These are phyloP conservation scores for Cryphonectria carpinicola DNA, from an alignment of 2,329 filamentous ascomycete genomes.

Conservation along the genomic window DNA sequence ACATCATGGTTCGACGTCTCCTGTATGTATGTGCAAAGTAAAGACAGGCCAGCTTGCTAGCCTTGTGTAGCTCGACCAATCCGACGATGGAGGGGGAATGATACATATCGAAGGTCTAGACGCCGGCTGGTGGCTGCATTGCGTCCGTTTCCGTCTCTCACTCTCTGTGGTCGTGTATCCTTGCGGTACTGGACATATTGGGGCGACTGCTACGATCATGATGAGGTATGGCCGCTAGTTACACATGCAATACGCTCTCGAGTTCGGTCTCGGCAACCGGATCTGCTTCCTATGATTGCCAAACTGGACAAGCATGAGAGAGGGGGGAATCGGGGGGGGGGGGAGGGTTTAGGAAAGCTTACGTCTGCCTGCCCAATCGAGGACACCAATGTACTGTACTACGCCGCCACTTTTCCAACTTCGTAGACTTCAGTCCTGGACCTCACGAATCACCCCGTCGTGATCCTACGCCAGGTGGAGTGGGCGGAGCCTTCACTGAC, in stretches of 20 bases:
- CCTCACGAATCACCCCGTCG: not conserved
- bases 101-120: not conserved
- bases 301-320: not conserved
- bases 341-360: not conserved
- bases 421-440: not conserved
- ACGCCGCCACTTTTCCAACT: not conserved
- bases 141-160: not conserved
- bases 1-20: not conserved
- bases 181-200: not conserved
- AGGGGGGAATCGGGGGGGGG: too few relatives aligned
- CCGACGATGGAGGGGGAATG: not conserved
- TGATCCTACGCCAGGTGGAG: not conserved
- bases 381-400: not conserved
- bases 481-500: conserved; percentile 6
- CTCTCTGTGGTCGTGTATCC: not conserved
- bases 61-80: not conserved
- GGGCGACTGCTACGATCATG: not conserved
- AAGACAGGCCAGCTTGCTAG: not conserved
- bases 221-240: not conserved
- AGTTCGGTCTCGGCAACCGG: not conserved
- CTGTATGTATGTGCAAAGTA: not conserved
- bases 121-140: not conserved
- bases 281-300: not conserved
- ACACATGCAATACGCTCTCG: not conserved
- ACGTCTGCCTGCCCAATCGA: not conserved